Evolutionary conservation across 192 early-diverging fungal species (phyloP), one percentile per base, ranked within the genome.

Genomic region (Coemansia sp.): DNA sequence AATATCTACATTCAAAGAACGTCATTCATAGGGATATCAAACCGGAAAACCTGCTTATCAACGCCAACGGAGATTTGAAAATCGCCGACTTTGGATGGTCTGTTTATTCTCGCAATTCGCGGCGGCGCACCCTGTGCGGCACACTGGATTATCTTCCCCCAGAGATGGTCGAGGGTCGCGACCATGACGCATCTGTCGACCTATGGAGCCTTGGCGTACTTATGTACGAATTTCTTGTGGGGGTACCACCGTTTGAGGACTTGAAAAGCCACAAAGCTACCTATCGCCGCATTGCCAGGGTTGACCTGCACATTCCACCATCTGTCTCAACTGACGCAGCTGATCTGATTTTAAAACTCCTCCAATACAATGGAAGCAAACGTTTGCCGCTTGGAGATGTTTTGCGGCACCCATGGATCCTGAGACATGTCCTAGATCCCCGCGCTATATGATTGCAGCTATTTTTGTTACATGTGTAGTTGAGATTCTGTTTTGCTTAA

Each of bases 21-120:
- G 91, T 98, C 14, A 96, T 98, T 66, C 96, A 98, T 64, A 82
- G 96, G 51, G 96, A 98, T 64, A 94, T 98, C 64, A 98, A 98
- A 75, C 96, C 95, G 22, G 95, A 97, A 67, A 98, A 98, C 56
- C 65, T 98, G 58, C 72, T 98, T 59, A 71, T 98, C 22, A 92
- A 90, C n/a, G 62, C 86, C 18, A 82, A 91, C 25, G 95, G 93
- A 26, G 91, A 95, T 61, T 82, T 98, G 44, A 97, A 97, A 63
- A 95, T 98, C 71, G 92, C 88, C 14, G 96, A 98, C 81, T 98
- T 98, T 85, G 96, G 96, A 1, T 98, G 96, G 96, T 92, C 91
- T 1, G 94, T 98, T 10, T 91, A 94, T 65, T 87, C 93, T 27
- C 89, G 87, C 16, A 84, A 86, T 54, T 79, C 83, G 55, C 89